phyloP scores from a whole-genome alignment of 2,329 filamentous ascomycete genomes.

The Cytospora piceicola region DNA sequence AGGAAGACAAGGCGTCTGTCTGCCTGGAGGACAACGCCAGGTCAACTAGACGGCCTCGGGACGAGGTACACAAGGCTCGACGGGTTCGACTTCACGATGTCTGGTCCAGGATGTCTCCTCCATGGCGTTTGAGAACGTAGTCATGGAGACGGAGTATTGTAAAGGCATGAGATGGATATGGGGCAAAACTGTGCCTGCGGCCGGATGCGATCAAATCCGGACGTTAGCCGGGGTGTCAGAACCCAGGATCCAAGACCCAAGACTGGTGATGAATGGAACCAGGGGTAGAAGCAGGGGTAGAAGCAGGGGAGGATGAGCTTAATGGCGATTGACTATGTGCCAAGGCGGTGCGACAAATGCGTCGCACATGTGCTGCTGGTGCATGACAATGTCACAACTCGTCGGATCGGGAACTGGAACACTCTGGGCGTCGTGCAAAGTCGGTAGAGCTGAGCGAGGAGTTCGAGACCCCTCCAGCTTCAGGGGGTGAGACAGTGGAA shows the following conservation, averaged over 20 bases:
- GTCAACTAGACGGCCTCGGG: neutral
- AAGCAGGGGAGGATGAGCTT: constrained; percentile 16
- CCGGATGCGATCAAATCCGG: neutral
- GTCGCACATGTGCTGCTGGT: neutral
- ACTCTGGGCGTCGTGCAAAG: constrained; percentile 22
- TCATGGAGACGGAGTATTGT: neutral
- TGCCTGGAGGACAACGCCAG: neutral
- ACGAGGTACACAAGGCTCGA: no score
- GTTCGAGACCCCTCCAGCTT: constrained; percentile 1
- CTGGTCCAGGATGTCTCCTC: neutral
- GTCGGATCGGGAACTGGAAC: constrained; percentile 31
- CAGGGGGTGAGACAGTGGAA: neutral
- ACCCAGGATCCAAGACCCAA: neutral
- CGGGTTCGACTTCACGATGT: neutral
- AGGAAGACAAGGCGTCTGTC: neutral
- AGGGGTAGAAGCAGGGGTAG: neutral
- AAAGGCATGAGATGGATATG: neutral
- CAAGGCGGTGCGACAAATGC: constrained; percentile 8
- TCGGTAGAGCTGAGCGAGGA: constrained; percentile 24
- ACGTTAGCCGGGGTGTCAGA: neutral
- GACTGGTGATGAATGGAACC: neutral
- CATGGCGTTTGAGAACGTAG: neutral
- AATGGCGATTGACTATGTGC: constrained; percentile 23
- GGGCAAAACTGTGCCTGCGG: neutral
- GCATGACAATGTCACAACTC: constrained; percentile 20